These are phyloP conservation scores for Chytriomyces confervae DNA, from an alignment of 192 early-diverging fungal species.

Conservation along the genomic window DNA sequence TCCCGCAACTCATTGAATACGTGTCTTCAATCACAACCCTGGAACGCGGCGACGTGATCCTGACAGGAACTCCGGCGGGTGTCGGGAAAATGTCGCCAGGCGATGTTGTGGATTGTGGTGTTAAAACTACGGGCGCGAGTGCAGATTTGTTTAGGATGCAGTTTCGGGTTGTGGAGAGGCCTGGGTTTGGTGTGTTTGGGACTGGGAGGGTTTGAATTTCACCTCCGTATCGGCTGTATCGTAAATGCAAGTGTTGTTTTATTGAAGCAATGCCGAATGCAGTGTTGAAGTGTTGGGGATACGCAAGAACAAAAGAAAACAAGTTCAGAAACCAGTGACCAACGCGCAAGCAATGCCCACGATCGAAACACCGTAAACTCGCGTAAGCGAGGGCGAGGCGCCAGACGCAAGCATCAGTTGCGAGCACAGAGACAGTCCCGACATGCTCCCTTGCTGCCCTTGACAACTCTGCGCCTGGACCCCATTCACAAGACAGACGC, in stretches of 20 bases:
- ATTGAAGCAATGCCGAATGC: too few relatives aligned
- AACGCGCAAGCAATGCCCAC: not conserved
- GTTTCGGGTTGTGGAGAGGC: constrained; percentile 57
- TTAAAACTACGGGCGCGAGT: constrained; percentile 49
- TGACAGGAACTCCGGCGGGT: constrained; percentile 89
- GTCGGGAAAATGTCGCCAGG: constrained; percentile 84
- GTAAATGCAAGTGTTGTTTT: too few relatives aligned
- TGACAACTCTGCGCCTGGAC: not conserved
- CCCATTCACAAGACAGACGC: not conserved
- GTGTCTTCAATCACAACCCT: constrained; percentile 88
- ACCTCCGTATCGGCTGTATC: fast-evolving
- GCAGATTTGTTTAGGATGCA: constrained; percentile 41
- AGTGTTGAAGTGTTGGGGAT: too few relatives aligned
- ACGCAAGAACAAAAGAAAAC: too few relatives aligned
- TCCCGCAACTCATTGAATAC: constrained; percentile 80
- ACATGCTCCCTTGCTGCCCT: not conserved
- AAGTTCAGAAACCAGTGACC: not conserved
- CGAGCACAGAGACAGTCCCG: not conserved
- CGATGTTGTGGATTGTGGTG: constrained; percentile 76
- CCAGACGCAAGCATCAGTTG: not conserved
- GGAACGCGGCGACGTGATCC: constrained; percentile 85
- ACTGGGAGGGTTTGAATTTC: constrained; percentile 5
- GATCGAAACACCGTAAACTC: not conserved
- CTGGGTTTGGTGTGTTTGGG: constrained; percentile 41
- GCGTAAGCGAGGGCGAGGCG: not conserved